phyloP scores from a whole-genome alignment of 805 yeast genomes.

The Ascoidea asiatica region DNA sequence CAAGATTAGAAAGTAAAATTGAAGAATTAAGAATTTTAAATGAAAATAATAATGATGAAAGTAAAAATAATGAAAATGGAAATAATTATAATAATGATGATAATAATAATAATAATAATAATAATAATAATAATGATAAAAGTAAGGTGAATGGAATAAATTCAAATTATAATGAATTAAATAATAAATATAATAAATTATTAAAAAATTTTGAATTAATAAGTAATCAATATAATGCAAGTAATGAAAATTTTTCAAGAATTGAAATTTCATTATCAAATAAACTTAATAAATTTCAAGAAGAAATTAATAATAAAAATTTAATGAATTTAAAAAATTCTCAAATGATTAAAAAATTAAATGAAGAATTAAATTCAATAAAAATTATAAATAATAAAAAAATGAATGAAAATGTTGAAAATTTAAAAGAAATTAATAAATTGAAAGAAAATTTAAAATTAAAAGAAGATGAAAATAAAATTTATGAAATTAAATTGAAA shows the following conservation, averaged over 20 bases:
- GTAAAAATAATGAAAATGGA: constrained; percentile 1
- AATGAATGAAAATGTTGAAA: background rate
- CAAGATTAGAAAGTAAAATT: constrained; percentile 51
- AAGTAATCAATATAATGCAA: constrained; percentile 60
- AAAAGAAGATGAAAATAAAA: constrained; percentile 5
- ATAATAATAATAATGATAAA: constrained; percentile 1
- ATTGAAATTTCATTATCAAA: constrained; percentile 54
- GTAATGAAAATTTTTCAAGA: constrained; percentile 72
- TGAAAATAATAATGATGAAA: constrained; percentile 24
- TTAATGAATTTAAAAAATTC: constrained; percentile 15
- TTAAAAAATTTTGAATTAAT: constrained; percentile 37
- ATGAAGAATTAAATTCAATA: constrained; percentile 6
- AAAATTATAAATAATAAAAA: constrained; percentile 5
- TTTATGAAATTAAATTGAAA: constrained; percentile 8
- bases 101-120: background rate
- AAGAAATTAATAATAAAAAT: constrained; percentile 27
- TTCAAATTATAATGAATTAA: constrained; percentile 15
- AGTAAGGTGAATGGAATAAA: constrained; percentile 17
- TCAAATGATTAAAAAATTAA: constrained; percentile 5
- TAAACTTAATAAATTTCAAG: constrained; percentile 30
- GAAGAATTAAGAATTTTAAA: constrained; percentile 53
- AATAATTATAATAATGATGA: constrained; percentile 1
- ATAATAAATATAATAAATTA: constrained; percentile 28
- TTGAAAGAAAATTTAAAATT: constrained; percentile 2
- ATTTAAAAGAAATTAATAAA: constrained; percentile 1